Conservation (phyloP, 2,329 filamentous ascomycete species). For the Paraconiothyrium sp. region DNA sequence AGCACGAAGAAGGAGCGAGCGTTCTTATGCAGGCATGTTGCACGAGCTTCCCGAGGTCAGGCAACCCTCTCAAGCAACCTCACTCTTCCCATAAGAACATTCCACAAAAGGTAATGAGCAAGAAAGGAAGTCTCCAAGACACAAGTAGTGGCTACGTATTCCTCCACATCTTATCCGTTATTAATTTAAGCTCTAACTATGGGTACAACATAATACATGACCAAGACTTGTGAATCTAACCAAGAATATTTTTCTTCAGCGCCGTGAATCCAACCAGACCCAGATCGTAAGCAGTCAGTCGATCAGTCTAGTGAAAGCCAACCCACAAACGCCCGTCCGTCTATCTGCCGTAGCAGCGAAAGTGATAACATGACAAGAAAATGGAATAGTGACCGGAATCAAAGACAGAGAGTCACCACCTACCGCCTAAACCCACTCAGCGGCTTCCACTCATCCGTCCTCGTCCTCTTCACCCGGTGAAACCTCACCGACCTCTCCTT, state of each 20-base stretch:
- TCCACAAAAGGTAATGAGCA: no score
- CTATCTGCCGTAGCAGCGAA: background rate
- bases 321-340: slow-evolving; percentile 8
- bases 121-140: no score
- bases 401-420: slow-evolving; percentile 2
- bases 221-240: no score
- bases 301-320: slow-evolving; percentile 7
- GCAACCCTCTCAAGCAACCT: no score
- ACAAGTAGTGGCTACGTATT: no score
- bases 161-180: no score
- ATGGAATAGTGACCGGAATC: background rate
- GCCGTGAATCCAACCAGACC: background rate
- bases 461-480: slow-evolving; percentile 38
- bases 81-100: no score
- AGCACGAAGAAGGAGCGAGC: no score
- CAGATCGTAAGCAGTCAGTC: background rate
- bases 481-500: slow-evolving; percentile 35
- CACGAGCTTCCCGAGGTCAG: no score
- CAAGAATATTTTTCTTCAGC: background rate
- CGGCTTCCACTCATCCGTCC: slow-evolving; percentile 44
- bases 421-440: slow-evolving; percentile 29
- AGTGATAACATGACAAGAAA: no score
- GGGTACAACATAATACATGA: background rate
- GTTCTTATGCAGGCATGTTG: no score
- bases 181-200: no score